Base-by-base conservation (phyloP, 345 rosid species). In the Combretum micranthum region DNA sequence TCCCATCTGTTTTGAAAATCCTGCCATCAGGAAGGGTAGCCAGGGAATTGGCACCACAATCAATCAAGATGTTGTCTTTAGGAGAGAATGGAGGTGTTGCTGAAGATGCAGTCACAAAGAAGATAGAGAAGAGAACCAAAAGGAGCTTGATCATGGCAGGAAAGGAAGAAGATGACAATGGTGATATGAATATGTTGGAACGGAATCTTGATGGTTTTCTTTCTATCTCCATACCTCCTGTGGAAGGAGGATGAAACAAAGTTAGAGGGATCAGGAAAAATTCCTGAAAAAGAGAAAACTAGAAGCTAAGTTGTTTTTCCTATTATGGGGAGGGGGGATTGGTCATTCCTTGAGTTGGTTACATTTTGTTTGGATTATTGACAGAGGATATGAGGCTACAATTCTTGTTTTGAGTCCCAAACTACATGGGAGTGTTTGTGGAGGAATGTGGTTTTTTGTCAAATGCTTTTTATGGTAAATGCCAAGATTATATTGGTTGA, bases 21-120 rank as follows among this genome's bases (percentile, higher is more conserved):
- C 69, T 32, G 8, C 53, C 63, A 50, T 59, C 64, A 9, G 64
- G 53, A 42, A 52, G 47, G 19, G 25, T 46, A 59, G 23, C 63
- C 20, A 32, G 15, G 42, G 69, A 25, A 44, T 37, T 64, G 42
- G 68, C 54, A 1, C 69, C 69, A 21, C 69, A 65, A 43, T 65
- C 63, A 22, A 65, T 58, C 47, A 65, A 53, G 25, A 65, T 50
- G 52, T 46, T 65, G 53, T 65, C 69, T 13, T 44, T 46, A 0
- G 69, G 69, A 17, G 63, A 50, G 63, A 65, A 58, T 20, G 0
- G 23, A 4, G 32, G 21, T 32, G 39, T 7, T 32, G 39, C 39
- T 32, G 39, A 16, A 13, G 15, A 4, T 7, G 22, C 1, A 18
- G 44, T 26, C 21, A 20, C 0, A 16, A 42, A 42, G 22, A 54